Base-by-base conservation (phyloP, 805 yeast genomes). In the Scheffersomyces stipitis region DNA sequence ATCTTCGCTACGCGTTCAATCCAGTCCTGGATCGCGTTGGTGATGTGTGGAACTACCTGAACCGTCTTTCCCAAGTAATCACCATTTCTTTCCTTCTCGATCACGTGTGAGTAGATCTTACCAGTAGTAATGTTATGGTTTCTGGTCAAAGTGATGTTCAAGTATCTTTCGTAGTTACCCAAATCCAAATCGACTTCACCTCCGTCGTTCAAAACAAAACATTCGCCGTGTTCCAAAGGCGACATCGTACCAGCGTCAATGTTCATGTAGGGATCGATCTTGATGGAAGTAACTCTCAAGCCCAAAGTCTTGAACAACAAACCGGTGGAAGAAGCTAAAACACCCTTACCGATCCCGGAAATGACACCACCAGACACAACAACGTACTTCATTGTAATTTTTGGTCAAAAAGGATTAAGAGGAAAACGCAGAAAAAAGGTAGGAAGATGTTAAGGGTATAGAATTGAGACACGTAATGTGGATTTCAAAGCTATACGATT, bases 211-310 rank as follows among this genome's bases (percentile, higher is more conserved):
- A 93, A 75, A 36, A 93, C 98, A 62, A 93, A 93, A 62, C 96
- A 96, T 67, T 93, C 99, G 53, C 99, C 99, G 61, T 93, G 99
- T 66, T 93, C 99, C 59, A 93, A 73, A 15, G 99, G 99, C 28
- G 96, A 87, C 99, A 93, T 93, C 30, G 99, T 93, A 54, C 99
- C 99, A 27, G 99, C 99, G 71, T 93, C 99, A 51, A 93, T 88
- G 70, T 93, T 93, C 95, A 93, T 86, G 69, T 93, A 93, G 28
- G 99, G 99, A 71, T 93, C 99, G 56, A 93, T 93, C 66, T 93
- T 93, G 71, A 93, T 91, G 12, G 98, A 89, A 3, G 99, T 91
- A 45, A 91, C 98, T 60, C 95, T 83, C 56, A 86, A 76, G 43
- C 99, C 99, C 41, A 87, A 70, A 28, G 99, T 90, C 66, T 93